Conservation (phyloP, 2,329 filamentous ascomycete genomes). For the Pseudogymnoascus sp. region DNA sequence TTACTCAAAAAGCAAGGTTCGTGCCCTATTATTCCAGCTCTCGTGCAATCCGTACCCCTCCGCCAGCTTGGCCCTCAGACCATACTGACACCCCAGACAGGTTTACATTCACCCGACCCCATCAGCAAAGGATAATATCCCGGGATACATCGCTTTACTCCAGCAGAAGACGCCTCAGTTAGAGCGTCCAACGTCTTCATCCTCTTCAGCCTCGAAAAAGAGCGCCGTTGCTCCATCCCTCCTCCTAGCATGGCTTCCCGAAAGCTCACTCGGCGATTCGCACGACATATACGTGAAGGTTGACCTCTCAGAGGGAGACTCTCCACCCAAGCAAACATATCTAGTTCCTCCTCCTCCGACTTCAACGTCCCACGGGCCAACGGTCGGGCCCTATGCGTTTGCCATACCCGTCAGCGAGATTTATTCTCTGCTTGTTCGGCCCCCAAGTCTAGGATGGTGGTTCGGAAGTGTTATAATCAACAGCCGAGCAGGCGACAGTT, state of each 20-base stretch:
- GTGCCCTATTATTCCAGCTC: slow-evolving; percentile 31
- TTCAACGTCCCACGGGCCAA: slow-evolving; percentile 63
- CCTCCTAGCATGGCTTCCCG: slow-evolving; percentile 87
- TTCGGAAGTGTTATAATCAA: slow-evolving; percentile 95
- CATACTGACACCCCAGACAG: slow-evolving; percentile 35
- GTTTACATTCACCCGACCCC: slow-evolving; percentile 95
- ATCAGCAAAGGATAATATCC: slow-evolving; percentile 89
- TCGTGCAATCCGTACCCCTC: background rate
- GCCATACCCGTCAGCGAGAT: slow-evolving; percentile 83
- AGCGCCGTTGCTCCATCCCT: slow-evolving; percentile 58
- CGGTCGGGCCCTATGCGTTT: slow-evolving; percentile 76
- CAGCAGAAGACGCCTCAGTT: slow-evolving; percentile 64
- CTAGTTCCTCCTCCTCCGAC: slow-evolving; percentile 88
- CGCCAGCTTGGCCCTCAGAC: slow-evolving; percentile 14
- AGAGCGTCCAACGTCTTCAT: slow-evolving; percentile 23
- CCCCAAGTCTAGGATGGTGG: slow-evolving; percentile 96
- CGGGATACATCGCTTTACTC: slow-evolving; percentile 84
- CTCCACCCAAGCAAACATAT: slow-evolving; percentile 75
- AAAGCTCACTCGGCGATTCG: slow-evolving; percentile 76
- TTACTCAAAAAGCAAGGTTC: slow-evolving; percentile 87
- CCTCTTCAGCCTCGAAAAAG: slow-evolving; percentile 33
- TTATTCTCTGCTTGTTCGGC: slow-evolving; percentile 82
- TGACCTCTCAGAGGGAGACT: slow-evolving; percentile 73
- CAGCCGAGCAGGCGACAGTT: slow-evolving; percentile 79
- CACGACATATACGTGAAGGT: slow-evolving; percentile 92